Evolutionary conservation across 768 basidiomycete species (phyloP).

Genomic region (Lactifluus hygrophoroides): DNA sequence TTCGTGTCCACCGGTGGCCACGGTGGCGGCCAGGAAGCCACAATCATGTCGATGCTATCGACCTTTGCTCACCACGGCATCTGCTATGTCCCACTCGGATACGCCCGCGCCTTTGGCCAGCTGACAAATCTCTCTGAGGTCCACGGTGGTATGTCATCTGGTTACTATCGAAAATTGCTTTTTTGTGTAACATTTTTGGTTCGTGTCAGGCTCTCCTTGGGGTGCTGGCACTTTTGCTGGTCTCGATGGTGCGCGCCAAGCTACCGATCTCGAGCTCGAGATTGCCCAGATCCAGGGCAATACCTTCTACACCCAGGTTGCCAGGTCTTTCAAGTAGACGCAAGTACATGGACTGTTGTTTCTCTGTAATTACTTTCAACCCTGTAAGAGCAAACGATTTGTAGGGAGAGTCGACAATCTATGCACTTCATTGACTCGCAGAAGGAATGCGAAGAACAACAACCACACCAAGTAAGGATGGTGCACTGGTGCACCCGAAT

Average conservation of each 20-base stretch:
- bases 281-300: slow-evolving; percentile 45
- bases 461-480: too few relatives aligned
- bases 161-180: background rate
- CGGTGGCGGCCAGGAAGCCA: slow-evolving; percentile 76
- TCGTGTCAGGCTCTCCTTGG: slow-evolving; percentile 67
- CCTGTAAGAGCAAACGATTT: too few relatives aligned
- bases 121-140: slow-evolving; percentile 39
- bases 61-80: slow-evolving; percentile 68
- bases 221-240: slow-evolving; percentile 62
- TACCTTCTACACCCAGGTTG: slow-evolving; percentile 39
- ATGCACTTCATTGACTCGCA: too few relatives aligned
- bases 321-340: slow-evolving; percentile 26
- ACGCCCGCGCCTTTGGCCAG: slow-evolving; percentile 38
- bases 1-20: slow-evolving; percentile 68
- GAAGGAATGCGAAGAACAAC: too few relatives aligned
- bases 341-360: background rate
- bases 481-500: too few relatives aligned
- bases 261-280: slow-evolving; percentile 41
- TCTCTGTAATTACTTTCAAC: background rate
- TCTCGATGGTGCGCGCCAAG: slow-evolving; percentile 38
- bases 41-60: slow-evolving; percentile 42
- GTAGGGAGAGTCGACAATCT: too few relatives aligned
- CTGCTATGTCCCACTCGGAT: slow-evolving; percentile 65
- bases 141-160: slow-evolving; percentile 44
- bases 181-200: background rate